A percentile compares a stretch with the other conserved stretches of the same genome.
These are phyloP conservation scores for Albophoma yamanashiensis DNA, from an alignment of 2,329 filamentous ascomycete genomes.

Conservation along the genomic window DNA sequence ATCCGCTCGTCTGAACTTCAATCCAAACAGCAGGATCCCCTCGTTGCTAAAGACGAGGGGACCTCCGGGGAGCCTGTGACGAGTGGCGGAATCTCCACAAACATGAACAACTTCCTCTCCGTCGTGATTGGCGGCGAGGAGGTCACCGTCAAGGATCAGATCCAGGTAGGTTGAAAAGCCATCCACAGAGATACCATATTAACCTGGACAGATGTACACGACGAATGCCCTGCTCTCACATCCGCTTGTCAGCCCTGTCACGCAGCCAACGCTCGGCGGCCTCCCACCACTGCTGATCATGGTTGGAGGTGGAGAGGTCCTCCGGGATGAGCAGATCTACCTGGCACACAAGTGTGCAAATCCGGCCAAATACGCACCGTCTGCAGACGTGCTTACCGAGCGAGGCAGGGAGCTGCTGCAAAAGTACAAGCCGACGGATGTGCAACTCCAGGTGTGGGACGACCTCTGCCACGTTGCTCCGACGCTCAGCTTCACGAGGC, in stretches of 20 bases:
- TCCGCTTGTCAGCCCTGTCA: constrained; percentile 77
- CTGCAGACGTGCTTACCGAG: constrained; percentile 51
- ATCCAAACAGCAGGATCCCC: constrained; percentile 22
- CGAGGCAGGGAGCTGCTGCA: constrained; percentile 47
- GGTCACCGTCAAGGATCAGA: constrained; percentile 77
- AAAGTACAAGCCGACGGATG: constrained; percentile 73
- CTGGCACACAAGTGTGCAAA: constrained; percentile 90
- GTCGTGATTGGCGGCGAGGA: constrained; percentile 61
- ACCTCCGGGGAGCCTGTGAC: constrained; percentile 12
- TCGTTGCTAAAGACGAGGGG: constrained; percentile 13
- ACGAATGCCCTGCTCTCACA: constrained; percentile 79
- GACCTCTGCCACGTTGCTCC: constrained; percentile 87
- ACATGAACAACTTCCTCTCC: constrained; percentile 35
- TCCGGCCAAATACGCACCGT: constrained; percentile 64
- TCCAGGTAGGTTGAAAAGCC: constrained; percentile 51
- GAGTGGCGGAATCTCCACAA: constrained; percentile 15
- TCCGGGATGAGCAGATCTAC: constrained; percentile 92
- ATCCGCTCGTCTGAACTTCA: constrained; percentile 13
- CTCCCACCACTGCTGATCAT: constrained; percentile 81
- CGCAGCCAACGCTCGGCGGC: constrained; percentile 83
- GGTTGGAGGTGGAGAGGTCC: constrained; percentile 76
- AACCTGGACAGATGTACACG: constrained; percentile 49
- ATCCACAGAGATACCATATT: neutral
- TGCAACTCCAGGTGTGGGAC: constrained; percentile 94
- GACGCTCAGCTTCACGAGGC: constrained; percentile 90